Evolutionary conservation across 2,329 filamentous ascomycete genomes (phyloP), one percentile per base, ranked within the genome.

Genomic region (Fonsecaea nubica): DNA sequence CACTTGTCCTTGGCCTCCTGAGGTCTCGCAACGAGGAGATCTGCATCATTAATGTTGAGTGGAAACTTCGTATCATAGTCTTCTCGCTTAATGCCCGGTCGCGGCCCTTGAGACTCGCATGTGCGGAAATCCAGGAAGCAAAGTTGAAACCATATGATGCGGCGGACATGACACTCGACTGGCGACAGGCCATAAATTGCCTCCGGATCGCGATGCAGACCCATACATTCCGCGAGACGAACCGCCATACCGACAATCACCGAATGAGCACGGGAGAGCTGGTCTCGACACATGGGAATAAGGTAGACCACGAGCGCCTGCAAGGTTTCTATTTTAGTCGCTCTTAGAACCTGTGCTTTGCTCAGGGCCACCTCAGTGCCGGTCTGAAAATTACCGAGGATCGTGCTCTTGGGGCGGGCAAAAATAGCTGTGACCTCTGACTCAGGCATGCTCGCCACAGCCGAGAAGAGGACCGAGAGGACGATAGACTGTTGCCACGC

Each of bases 111-210:
- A 1, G 88, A 86, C 77, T 93, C 90, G 73, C 87, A 91, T 0
- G 90, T 92, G 45, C 90, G 84, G 64, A 92, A 85, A 74, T 93
- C 91, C 8, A 93, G 82, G 75, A 91, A 91, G 76, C 89, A 92
- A 21, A 93, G 82, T 72, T 93, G 90, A 74, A 92, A 89, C 91
- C 90, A 93, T 38, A 92, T 82, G 45, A 92, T 79, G 4, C 90
- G 86, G 12, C 90, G 86, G 2, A 92, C 82, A 61, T 93, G 90
- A 0, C 87, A 88, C 72, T 93, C 90, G 2, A 92, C 79, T 0
- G 90, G 84, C 2, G 83, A 86, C 64, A 90, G 83, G 1, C 85
- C 86, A 72, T 91, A 92, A 12, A 66, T 58, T 9, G 84, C 82
- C 52, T 86, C 84, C 15, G 89, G 89, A 70, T 93, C 90, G 8